Conservation (phyloP, 2,329 filamentous ascomycete species). For the Aspergillus carbonarius region DNA sequence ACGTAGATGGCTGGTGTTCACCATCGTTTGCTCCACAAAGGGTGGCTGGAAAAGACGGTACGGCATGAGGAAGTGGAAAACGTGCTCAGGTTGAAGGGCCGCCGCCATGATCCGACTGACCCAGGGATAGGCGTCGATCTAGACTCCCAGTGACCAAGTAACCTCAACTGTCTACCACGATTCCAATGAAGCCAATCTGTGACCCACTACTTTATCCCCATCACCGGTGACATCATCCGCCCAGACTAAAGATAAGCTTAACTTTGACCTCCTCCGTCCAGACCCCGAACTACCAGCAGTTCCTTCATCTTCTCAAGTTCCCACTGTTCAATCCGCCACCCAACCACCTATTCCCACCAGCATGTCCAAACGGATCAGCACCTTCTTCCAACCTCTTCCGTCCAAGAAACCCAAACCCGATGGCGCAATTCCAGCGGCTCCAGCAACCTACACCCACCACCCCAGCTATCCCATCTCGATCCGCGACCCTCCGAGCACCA, state of each 20-base stretch:
- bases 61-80: no score
- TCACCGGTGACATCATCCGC: background rate
- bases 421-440: background rate
- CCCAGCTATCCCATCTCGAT: constrained; percentile 55
- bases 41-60: no score
- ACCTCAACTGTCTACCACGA: background rate
- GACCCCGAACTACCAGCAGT: background rate
- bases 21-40: background rate
- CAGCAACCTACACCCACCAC: constrained; percentile 41
- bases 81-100: no score
- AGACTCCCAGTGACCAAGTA: background rate
- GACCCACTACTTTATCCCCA: background rate
- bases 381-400: constrained; percentile 61
- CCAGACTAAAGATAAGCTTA: background rate
- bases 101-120: background rate
- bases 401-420: constrained; percentile 34
- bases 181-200: background rate
- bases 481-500: constrained; percentile 46
- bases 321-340: background rate
- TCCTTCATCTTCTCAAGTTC: background rate
- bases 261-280: background rate
- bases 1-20: background rate
- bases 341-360: background rate
- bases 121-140: background rate
- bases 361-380: constrained; percentile 63